phyloP scores from a whole-genome alignment of 257 asterid genomes.

The Solanum tarijense region DNA sequence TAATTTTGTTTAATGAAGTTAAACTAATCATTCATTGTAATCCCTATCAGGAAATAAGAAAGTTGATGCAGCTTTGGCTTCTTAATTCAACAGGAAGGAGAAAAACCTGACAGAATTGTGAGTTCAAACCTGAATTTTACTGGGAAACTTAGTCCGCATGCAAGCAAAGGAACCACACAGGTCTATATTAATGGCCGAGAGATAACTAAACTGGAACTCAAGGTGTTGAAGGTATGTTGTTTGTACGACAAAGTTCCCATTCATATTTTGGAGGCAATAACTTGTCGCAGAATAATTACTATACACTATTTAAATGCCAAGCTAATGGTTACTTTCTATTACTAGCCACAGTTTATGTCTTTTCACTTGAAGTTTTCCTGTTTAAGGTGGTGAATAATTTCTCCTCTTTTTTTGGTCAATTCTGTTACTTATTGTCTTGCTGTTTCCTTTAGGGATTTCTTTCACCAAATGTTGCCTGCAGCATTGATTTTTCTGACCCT shows the following conservation, averaged over 20 bases:
- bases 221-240: slow-evolving; percentile 15
- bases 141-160: slow-evolving; percentile 76
- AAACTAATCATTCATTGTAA: not conserved
- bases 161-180: slow-evolving; percentile 35
- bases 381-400: not conserved
- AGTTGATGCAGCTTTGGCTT: slow-evolving; percentile 18
- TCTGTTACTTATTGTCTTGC: not conserved
- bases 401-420: not conserved
- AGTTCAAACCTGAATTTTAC: slow-evolving; percentile 81
- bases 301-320: not conserved
- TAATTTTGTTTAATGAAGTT: slow-evolving; percentile 11
- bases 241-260: not conserved
- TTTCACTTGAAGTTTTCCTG: not conserved
- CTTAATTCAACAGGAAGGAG: slow-evolving; percentile 65
- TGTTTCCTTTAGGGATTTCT: not conserved
- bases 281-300: not conserved
- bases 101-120: slow-evolving; percentile 70
- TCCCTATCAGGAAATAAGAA: slow-evolving; percentile 1
- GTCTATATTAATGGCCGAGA: slow-evolving; percentile 27
- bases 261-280: not conserved
- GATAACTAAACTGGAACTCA: slow-evolving; percentile 27
- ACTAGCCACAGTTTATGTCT: not conserved
- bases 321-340: not conserved
- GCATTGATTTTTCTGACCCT: not conserved
- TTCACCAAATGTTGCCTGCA: not conserved